Evolutionary conservation across 176 grass and related monocot species (phyloP).

Genomic region (Oryza punctata): DNA sequence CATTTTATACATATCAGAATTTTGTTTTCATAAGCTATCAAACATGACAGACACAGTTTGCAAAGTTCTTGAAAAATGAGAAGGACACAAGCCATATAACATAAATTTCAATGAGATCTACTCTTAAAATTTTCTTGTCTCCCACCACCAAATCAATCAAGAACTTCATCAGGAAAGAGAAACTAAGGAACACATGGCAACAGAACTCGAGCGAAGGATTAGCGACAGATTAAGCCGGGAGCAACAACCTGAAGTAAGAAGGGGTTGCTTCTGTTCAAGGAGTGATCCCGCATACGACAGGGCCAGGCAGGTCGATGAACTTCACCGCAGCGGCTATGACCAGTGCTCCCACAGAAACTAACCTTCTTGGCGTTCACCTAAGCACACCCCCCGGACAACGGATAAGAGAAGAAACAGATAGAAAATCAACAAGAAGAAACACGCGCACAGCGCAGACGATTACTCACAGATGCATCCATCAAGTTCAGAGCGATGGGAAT

Average conservation of each 20-base stretch:
- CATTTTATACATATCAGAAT: not conserved
- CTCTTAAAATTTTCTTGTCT: not conserved
- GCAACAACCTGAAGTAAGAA: constrained; percentile 61
- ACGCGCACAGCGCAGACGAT: not conserved
- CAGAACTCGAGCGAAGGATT: not conserved
- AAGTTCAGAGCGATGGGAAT: constrained; percentile 55
- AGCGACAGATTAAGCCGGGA: not conserved
- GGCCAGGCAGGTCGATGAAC: constrained; percentile 24
- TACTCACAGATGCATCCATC: constrained; percentile 64
- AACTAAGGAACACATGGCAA: not conserved
- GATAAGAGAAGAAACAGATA: not conserved
- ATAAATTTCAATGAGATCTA: constrained; percentile 23
- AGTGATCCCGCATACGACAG: constrained; percentile 40
- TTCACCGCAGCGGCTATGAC: constrained; percentile 58
- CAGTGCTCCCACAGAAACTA: constrained; percentile 41
- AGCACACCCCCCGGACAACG: not conserved
- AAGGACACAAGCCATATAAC: constrained; percentile 21
- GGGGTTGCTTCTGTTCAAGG: constrained; percentile 42
- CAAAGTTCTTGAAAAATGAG: constrained; percentile 21
- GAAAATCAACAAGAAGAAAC: not conserved
- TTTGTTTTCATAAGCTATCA: not conserved
- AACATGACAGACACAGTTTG: not conserved
- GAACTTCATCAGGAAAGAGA: not conserved
- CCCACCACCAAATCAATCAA: not conserved
- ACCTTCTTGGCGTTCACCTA: constrained; percentile 56